Evolutionary conservation across 2,329 filamentous ascomycete genomes (phyloP).

Genomic region (Penicillium sp.): DNA sequence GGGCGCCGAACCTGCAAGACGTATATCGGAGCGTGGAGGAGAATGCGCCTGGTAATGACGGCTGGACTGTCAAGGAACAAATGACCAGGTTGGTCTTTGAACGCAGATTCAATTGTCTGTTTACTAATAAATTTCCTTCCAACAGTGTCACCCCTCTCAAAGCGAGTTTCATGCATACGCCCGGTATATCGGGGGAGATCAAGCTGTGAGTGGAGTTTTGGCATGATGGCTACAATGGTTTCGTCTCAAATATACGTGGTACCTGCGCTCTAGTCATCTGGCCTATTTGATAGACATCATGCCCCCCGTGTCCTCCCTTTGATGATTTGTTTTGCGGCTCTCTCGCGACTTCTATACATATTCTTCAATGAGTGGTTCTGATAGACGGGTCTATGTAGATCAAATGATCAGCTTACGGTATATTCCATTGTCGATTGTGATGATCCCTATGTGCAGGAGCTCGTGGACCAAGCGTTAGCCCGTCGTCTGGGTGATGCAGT

Average conservation of each 20-base stretch:
- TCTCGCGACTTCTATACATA: slow-evolving; percentile 4
- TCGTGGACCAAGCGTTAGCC: slow-evolving; percentile 71
- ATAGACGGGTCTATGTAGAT: slow-evolving; percentile 38
- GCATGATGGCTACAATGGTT: slow-evolving; percentile 19
- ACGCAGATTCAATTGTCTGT: background rate
- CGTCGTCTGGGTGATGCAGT: slow-evolving; percentile 54
- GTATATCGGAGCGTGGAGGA: slow-evolving; percentile 84
- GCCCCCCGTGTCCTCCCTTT: slow-evolving; percentile 15
- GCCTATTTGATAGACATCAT: slow-evolving; percentile 28
- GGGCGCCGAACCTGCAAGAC: slow-evolving; percentile 82
- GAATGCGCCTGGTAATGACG: slow-evolving; percentile 78
- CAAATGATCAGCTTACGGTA: slow-evolving; percentile 45
- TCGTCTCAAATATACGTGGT: slow-evolving; percentile 26
- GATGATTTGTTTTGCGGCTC: slow-evolving; percentile 4
- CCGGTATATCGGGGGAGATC: slow-evolving; percentile 67
- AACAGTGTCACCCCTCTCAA: slow-evolving; percentile 80
- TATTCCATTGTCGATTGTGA: slow-evolving; percentile 80
- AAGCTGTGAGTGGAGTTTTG: slow-evolving; percentile 67
- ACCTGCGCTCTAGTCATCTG: slow-evolving; percentile 26
- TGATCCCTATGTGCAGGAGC: slow-evolving; percentile 82
- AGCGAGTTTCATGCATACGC: slow-evolving; percentile 84
- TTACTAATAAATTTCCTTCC: background rate
- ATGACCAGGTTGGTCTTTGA: slow-evolving; percentile 68
- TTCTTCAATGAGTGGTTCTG: slow-evolving; percentile 26
- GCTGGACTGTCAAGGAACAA: slow-evolving; percentile 85